Evolutionary conservation across 2,329 filamentous ascomycete species (phyloP).

Genomic region (Colletotrichum brevisporum): DNA sequence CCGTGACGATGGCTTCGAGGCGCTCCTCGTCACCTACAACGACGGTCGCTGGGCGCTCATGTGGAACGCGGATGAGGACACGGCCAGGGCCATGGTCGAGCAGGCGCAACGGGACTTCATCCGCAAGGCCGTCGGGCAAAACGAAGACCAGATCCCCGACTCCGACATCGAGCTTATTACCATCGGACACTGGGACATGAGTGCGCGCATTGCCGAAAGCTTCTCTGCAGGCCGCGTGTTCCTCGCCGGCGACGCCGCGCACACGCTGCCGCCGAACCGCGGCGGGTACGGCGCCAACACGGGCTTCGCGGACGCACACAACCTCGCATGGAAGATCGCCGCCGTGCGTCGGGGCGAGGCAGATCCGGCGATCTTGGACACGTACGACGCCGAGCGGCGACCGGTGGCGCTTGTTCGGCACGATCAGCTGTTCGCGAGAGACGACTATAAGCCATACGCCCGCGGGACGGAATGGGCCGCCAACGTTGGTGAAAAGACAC

Average conservation of each 20-base stretch:
- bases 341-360: slow-evolving; percentile 48
- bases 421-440: slow-evolving; percentile 45
- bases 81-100: not conserved
- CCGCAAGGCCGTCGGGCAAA: slow-evolving; percentile 12
- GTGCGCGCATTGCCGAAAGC: slow-evolving; percentile 27
- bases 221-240: slow-evolving; percentile 33
- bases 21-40: slow-evolving; percentile 45
- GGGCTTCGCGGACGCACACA: slow-evolving; percentile 55
- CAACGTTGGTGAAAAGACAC: not conserved
- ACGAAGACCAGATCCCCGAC: slow-evolving; percentile 16
- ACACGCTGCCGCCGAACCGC: slow-evolving; percentile 33
- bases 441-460: slow-evolving; percentile 41
- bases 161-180: slow-evolving; percentile 42
- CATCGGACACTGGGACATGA: slow-evolving; percentile 43
- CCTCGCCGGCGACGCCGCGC: slow-evolving; percentile 41
- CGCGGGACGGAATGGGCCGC: slow-evolving; percentile 30
- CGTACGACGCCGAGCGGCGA: slow-evolving; percentile 55
- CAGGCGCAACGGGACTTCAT: slow-evolving; percentile 11
- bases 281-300: slow-evolving; percentile 31
- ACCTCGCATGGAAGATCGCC: slow-evolving; percentile 59
- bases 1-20: slow-evolving; percentile 45
- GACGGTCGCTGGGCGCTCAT: slow-evolving; percentile 43
- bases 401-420: slow-evolving; percentile 49
- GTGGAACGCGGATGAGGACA: slow-evolving; percentile 9
- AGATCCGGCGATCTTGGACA: slow-evolving; percentile 47